phyloP scores from a whole-genome alignment of 2,329 filamentous ascomycete genomes.

The Leptographium wingfieldii region DNA sequence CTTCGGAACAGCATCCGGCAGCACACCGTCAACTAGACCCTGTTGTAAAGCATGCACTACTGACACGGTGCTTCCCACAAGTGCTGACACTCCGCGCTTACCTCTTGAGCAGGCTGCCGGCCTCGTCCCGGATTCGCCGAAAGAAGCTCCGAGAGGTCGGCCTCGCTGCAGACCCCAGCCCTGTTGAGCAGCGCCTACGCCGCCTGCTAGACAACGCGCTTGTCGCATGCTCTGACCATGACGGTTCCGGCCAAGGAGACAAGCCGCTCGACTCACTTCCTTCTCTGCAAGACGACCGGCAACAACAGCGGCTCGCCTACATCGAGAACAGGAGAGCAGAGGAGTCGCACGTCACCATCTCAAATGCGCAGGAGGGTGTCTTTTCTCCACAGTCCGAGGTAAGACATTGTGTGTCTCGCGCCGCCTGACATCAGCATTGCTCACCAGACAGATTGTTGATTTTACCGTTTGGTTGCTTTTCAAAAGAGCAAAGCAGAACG shows the following conservation, averaged over 20 bases:
- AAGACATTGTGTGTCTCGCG: constrained; percentile 8
- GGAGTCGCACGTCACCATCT: constrained; percentile 41
- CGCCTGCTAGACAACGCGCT: constrained; percentile 56
- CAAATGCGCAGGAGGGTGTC: constrained; percentile 29
- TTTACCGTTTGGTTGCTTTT: constrained; percentile 71
- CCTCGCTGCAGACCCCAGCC: constrained; percentile 1
- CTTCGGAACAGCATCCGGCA: too few relatives aligned
- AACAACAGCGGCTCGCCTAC: constrained; percentile 46
- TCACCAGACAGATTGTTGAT: constrained; percentile 51
- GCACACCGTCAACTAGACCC: background rate
- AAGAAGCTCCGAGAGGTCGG: constrained; percentile 34
- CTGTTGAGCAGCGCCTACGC: constrained; percentile 31
- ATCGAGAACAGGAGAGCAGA: constrained; percentile 42
- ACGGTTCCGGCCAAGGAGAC: background rate
- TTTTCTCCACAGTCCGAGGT: constrained; percentile 53
- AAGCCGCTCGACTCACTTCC: constrained; percentile 11
- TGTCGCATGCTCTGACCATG: constrained; percentile 39
- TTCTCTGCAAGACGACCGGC: constrained; percentile 24
- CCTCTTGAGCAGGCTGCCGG: constrained; percentile 51
- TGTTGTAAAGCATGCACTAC: constrained; percentile 42
- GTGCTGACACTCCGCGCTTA: constrained; percentile 59
- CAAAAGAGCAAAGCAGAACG: constrained; percentile 33
- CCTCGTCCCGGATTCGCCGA: constrained; percentile 49
- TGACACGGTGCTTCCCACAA: constrained; percentile 54
- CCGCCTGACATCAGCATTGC: background rate